Base-by-base conservation (phyloP, 768 basidiomycete genomes). In the Rhodosporidiobolus sp. region DNA sequence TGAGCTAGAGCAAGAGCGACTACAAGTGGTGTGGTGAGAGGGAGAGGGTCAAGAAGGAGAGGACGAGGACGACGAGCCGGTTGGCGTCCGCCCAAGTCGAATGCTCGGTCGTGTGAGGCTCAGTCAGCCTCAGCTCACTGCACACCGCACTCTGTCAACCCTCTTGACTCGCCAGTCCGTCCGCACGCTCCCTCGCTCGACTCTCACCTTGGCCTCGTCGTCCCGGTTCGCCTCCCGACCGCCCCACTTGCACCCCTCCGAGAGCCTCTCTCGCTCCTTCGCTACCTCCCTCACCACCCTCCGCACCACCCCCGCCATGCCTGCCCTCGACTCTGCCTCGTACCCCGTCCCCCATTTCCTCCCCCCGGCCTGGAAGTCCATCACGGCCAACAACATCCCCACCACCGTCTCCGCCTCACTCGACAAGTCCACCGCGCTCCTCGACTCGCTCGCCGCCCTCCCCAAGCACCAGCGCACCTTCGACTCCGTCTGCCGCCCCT, bases 401-500 rank as follows among this genome's bases (percentile, higher is more conserved):
- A 14, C 57, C 2, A 22, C 52, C 19, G 32, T 67, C 65, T 26
- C 30, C 50, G 8, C 32, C 26, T 8, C 63, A 19, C 65, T 78
- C 67, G 32, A n/a, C 14, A 14, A 30, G 1, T 50, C 63, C 20
- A 26, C 54, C 20, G 34, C 34, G 22, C 30, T 73, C 38, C 63
- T 75, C 63, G 58, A 65, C 55, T 17, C 14, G 1, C 68, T 79
- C 58, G 77, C 61, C 17, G 64, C 75, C 4, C 49, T 77, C 32
- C 65, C 67, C 4, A 24, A 38, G 4, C 43, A 62, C 2, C 52
- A 78, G 26, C 70, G 75, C 35, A 79, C 76, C 14, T 79, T 79
- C 63, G 73, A 78, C 28, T 26, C 59, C 4, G 75, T 79, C 35
- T 53, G 72, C 22, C 24, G 63, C 22, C 71, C 76, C 0, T 57